These are phyloP conservation scores for Gossypium lobatum DNA, from an alignment of 441 rosid species.

Conservation along the genomic window DNA sequence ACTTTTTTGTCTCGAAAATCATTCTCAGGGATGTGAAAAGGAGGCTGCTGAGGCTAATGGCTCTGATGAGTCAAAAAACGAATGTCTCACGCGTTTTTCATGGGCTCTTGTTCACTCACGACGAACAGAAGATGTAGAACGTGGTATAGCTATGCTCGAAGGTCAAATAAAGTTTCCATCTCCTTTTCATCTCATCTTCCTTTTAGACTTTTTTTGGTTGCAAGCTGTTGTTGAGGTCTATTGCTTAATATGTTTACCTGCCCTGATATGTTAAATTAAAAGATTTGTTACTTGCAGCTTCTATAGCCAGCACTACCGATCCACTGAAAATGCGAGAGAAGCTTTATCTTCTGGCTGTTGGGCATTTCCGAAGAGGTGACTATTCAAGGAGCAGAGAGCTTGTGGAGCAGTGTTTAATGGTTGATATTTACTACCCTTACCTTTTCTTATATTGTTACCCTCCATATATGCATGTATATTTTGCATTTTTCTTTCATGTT, in stretches of 20 bases:
- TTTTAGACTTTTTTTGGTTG: not conserved
- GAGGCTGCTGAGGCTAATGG: slow-evolving; percentile 52
- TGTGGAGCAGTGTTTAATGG: slow-evolving; percentile 56
- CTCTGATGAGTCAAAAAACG: slow-evolving; percentile 38
- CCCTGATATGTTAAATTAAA: not conserved
- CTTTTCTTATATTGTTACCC: too few relatives aligned
- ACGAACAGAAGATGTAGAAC: slow-evolving; percentile 45
- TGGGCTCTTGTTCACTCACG: slow-evolving; percentile 82
- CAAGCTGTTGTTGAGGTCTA: not conserved
- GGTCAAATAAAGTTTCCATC: slow-evolving; percentile 22
- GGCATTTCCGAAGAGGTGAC: slow-evolving; percentile 54
- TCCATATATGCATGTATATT: not conserved
- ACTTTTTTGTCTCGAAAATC: not conserved
- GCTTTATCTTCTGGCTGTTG: slow-evolving; percentile 68
- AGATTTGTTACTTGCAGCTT: slow-evolving; percentile 35
- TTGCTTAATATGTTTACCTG: not conserved
- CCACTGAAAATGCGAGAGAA: slow-evolving; percentile 56
- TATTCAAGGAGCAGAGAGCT: slow-evolving; percentile 57
- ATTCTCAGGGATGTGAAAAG: slow-evolving; percentile 57
- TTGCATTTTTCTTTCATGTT: not conserved
- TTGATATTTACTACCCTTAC: slow-evolving; percentile 15
- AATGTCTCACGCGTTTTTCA: slow-evolving; percentile 55
- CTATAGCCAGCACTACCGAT: slow-evolving; percentile 34
- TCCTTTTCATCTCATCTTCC: not conserved
- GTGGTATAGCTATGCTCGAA: slow-evolving; percentile 70